These are phyloP conservation scores for Thamnidium elegans DNA, from an alignment of 192 early-diverging fungal genomes.

Conservation along the genomic window DNA sequence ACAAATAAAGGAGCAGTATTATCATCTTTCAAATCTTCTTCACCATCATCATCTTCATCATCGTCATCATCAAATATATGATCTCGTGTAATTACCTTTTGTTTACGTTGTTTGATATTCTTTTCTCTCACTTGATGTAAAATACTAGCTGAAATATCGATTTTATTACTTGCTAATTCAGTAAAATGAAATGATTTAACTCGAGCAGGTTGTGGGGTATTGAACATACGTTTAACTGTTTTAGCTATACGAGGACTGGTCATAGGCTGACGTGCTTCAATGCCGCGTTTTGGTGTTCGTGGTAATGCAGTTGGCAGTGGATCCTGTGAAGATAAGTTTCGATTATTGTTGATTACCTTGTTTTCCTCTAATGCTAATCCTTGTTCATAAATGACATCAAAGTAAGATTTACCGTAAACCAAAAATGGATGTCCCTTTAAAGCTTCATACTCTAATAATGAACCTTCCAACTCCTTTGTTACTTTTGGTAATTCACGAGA, in stretches of 20 bases:
- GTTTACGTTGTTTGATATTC: background rate
- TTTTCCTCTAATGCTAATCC: background rate
- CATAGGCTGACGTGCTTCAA: constrained; percentile 2
- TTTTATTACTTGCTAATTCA: background rate
- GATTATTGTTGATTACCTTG: background rate
- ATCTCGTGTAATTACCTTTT: background rate
- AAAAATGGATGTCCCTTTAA: constrained; percentile 38
- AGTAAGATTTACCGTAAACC: constrained; percentile 44
- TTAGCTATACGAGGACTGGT: constrained; percentile 7
- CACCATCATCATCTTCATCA: too few relatives aligned
- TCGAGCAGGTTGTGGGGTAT: constrained; percentile 20
- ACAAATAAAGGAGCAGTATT: background rate
- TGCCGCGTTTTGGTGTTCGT: constrained; percentile 20
- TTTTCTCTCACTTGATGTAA: constrained; percentile 15
- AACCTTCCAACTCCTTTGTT: constrained; percentile 33
- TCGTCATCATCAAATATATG: too few relatives aligned
- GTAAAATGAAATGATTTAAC: background rate
- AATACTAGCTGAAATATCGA: background rate
- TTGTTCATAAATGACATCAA: background rate
- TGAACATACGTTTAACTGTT: constrained; percentile 4
- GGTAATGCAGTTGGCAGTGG: background rate
- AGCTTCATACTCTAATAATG: constrained; percentile 38
- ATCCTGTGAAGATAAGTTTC: background rate
- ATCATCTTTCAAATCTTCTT: background rate
- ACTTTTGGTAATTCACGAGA: constrained; percentile 44